Conservation (phyloP, 1,284 basidiomycete species). For the Trichosporon coremiiforme region DNA sequence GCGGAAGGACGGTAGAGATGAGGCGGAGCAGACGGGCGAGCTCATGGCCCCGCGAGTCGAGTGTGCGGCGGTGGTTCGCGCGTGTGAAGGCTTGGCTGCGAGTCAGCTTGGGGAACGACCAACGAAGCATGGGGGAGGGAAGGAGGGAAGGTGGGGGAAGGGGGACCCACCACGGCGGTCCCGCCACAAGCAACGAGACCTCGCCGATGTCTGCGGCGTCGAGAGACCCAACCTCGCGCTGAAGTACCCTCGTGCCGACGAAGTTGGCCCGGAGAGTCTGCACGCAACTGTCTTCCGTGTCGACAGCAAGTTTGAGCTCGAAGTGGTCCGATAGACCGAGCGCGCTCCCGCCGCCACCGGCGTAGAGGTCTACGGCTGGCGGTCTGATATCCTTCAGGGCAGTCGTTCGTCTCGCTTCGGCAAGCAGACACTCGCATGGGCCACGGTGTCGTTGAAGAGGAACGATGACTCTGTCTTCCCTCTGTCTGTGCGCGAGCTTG, state of each 20-base stretch:
- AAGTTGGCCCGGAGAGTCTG: slow-evolving; percentile 30
- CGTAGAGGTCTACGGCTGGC: slow-evolving; percentile 39
- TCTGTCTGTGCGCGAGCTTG: not conserved
- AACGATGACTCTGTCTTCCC: not conserved
- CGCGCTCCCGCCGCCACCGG: slow-evolving; percentile 43
- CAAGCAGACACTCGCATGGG: not conserved
- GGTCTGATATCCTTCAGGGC: slow-evolving; percentile 22
- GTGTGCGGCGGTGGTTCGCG: slow-evolving; percentile 33
- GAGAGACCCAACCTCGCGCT: not conserved
- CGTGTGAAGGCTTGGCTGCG: slow-evolving; percentile 43
- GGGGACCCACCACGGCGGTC: slow-evolving; percentile 41
- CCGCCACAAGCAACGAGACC: slow-evolving; percentile 33
- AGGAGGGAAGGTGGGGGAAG: not conserved
- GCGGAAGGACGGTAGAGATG: slow-evolving; percentile 33
- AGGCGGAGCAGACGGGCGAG: slow-evolving; percentile 31
- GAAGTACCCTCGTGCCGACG: not conserved
- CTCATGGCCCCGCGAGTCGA: slow-evolving; percentile 38
- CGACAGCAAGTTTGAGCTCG: slow-evolving; percentile 34
- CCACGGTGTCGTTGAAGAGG: not conserved
- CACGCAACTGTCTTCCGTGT: slow-evolving; percentile 30
- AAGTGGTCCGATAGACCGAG: slow-evolving; percentile 33
- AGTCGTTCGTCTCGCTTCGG: not conserved
- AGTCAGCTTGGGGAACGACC: not conserved
- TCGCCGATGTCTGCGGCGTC: not conserved
- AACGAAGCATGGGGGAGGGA: not conserved